Base-by-base conservation (phyloP, 2,329 filamentous ascomycete genomes). In the Trichoderma gracile region DNA sequence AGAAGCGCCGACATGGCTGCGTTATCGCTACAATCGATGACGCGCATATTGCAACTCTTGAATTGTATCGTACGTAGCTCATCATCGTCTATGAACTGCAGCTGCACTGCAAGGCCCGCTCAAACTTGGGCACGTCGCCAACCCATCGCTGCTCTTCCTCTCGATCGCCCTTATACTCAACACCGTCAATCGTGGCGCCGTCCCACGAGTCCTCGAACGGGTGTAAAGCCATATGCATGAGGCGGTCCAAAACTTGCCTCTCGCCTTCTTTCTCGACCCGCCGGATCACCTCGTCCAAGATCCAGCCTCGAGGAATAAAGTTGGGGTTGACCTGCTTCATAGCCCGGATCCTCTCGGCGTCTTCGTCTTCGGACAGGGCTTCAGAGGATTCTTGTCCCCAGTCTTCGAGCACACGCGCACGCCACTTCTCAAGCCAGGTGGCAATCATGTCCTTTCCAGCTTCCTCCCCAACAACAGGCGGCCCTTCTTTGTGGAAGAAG, bases 261-360 rank as follows among this genome's bases (percentile, higher is more conserved):
- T 99, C 93, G 2, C 88, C 86, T 58, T 89, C 87, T 74, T 91
- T 91, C 76, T 98, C 92, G 0, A 98, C 93, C 10, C 92, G 85
- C 52, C 90, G 86, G 69, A 99, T 98, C 15, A 99, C 76, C 76
- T 99, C 95, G 74, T 98, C 94, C 21, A 99, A 81, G 58, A 99
- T 86, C 93, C 94, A 99, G 19, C 90, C 89, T 53, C 93, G 86
- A 0, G 95, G 92, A 0, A 97, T 82, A 72, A 99, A 99, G 79
- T 91, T 97, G 2, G 95, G 95, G 73, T 99, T 99, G 23, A 93
- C 90, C 27, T 79, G 81, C 78, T 90, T 92, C 95, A 98, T 98
- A 14, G 84, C 85, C 33, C 73, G 76, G 65, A 87, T 84, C 67
- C 94, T 83, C 70, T 89, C 85, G 3, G 78, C 79, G 53, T 96